Evolutionary conservation across 2,329 filamentous ascomycete genomes (phyloP).

Genomic region (Aspergillus sp.): DNA sequence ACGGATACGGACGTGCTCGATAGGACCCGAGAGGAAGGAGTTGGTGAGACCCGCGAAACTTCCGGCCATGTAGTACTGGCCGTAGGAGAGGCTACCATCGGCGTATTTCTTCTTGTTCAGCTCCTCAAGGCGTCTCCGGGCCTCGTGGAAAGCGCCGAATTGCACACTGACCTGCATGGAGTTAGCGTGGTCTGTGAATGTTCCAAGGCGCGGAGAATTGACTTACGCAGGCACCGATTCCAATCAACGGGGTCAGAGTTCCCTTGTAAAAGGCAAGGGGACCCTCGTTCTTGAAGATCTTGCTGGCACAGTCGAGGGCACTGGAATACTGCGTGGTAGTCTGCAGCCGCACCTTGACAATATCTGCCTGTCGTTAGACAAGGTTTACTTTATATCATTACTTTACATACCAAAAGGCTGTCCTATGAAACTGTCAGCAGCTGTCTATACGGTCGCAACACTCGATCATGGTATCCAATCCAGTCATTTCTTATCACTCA

Average conservation of each 20-base stretch:
- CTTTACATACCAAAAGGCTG: conserved; percentile 62
- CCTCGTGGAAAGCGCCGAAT: conserved; percentile 95
- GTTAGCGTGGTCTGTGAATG: background rate
- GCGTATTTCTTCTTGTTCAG: conserved; percentile 57
- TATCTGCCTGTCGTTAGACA: conserved; percentile 57
- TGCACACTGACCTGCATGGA: conserved; percentile 72
- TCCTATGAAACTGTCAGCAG: conserved; percentile 45
- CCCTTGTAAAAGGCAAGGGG: conserved; percentile 96
- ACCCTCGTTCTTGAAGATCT: conserved; percentile 87
- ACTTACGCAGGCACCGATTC: conserved; percentile 88
- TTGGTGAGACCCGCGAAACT: conserved; percentile 93
- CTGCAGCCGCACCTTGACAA: conserved; percentile 95
- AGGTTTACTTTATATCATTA: background rate
- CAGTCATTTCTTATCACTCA: conserved; percentile 47
- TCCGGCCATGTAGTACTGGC: conserved; percentile 85
- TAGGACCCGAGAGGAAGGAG: conserved; percentile 81
- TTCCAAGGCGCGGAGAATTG: background rate
- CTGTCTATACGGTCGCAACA: background rate
- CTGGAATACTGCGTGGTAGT: conserved; percentile 78
- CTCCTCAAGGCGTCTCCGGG: conserved; percentile 79
- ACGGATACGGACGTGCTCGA: conserved; percentile 95
- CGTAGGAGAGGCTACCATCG: conserved; percentile 64
- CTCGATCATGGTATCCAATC: background rate
- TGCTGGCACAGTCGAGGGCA: conserved; percentile 74
- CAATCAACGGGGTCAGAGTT: conserved; percentile 88